Conservation (phyloP, 2,329 filamentous ascomycete genomes). For the Leptodontidium sp. region DNA sequence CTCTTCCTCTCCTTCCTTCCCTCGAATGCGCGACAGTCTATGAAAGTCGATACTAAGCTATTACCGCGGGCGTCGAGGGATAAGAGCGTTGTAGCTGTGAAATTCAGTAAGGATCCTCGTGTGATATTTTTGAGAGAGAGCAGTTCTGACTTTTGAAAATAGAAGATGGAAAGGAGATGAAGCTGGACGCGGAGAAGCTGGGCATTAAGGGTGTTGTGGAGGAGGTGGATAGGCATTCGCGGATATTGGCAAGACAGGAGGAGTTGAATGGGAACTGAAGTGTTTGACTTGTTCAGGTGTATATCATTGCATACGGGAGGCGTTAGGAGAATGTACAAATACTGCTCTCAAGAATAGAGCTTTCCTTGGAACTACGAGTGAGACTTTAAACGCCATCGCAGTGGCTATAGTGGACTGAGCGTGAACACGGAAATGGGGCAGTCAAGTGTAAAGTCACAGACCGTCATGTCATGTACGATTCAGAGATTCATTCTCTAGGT, state of each 20-base stretch:
- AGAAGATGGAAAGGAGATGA: conserved; percentile 95
- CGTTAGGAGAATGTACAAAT: conserved; percentile 33
- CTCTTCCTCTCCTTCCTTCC: conserved; percentile 89
- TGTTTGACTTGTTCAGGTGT: conserved; percentile 8
- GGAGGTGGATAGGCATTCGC: conserved; percentile 90
- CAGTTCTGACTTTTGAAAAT: conserved; percentile 27
- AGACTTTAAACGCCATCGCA: not conserved
- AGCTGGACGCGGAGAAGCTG: conserved; percentile 80
- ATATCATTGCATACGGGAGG: conserved; percentile 42
- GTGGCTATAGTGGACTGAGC: not conserved
- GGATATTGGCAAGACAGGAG: conserved; percentile 81
- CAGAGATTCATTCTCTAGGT: conserved; percentile 16
- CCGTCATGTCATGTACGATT: not conserved
- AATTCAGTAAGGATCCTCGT: conserved; percentile 75
- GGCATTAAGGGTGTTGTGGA: conserved; percentile 87
- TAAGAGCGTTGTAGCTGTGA: conserved; percentile 74
- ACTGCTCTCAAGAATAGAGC: not conserved
- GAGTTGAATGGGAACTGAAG: conserved; percentile 66
- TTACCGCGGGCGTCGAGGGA: conserved; percentile 75
- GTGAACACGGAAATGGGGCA: not conserved
- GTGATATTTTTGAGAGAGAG: not conserved
- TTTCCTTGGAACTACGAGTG: not conserved
- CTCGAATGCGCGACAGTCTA: conserved; percentile 76
- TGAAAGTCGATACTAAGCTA: conserved; percentile 81
- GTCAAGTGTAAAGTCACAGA: not conserved